Base-by-base conservation (phyloP, 2,329 filamentous ascomycete genomes). In the Trichoderma polysporum region DNA sequence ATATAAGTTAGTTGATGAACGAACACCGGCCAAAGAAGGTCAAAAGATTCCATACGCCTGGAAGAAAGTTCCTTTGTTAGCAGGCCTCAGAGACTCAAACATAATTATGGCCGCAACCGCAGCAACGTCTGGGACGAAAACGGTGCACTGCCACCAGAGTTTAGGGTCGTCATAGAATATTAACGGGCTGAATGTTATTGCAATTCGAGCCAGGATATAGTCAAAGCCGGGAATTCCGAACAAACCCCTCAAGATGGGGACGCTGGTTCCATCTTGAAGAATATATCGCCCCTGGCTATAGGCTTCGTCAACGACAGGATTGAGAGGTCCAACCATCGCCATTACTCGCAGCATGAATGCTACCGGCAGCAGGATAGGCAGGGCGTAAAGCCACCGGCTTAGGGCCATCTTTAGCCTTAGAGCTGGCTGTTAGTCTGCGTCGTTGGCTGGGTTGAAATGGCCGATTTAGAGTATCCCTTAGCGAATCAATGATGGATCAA, bases 101-200 rank as follows among this genome's bases (percentile, higher is more conserved):
- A 74, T 35, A 4, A 75, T 22, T 15, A 77, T 69, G 31, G 71
- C 70, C n/a, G n/a, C 13, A 45, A 52, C 73, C 75, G 63, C 70
- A 29, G 68, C 72, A 58, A 69, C 74, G 3, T 77, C 75, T 0
- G 70, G 70, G 7, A 77, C 52, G 17, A 77, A 75, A 12, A 74
- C 67, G 6, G 76, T 37, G 3, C 70, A 69, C 17, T 76, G 74
- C 72, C 74, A 76, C 19, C 75, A 77, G 0, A 71, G 69, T 10
- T 37, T 27, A 0, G 64, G 58, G 8, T 73, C 69, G 0, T 67
- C 60, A n/a, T 68, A 70, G 47, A 75, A 72, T 15, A 74, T 69
- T 31, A 77, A 4, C 29, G 74, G 70, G 0, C 69, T 67, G 56
- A 76, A 77, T 0, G 68, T 70, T 12, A 70, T 61, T 0, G 71